These are phyloP conservation scores for Russula foetens DNA, from an alignment of 768 basidiomycete genomes.

Conservation along the genomic window DNA sequence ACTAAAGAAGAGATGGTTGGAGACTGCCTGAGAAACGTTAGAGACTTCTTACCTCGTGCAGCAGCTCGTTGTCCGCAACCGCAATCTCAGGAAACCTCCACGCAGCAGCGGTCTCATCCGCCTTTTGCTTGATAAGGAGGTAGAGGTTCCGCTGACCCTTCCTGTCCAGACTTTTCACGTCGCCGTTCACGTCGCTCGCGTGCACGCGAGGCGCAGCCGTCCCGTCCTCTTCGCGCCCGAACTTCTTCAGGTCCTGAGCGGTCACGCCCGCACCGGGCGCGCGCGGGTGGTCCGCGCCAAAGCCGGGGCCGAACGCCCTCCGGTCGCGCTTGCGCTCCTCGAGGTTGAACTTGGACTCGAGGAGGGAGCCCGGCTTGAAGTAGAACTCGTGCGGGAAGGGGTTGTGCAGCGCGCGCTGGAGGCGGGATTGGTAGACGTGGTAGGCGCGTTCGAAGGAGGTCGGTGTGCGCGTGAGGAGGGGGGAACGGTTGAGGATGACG, in stretches of 20 bases:
- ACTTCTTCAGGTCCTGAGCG: conserved; percentile 16
- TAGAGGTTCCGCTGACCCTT: conserved; percentile 82
- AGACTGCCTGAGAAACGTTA: neutral
- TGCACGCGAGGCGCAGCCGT: conserved; percentile 53
- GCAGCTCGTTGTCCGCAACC: conserved; percentile 52
- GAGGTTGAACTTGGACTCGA: conserved; percentile 70
- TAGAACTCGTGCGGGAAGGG: conserved; percentile 88
- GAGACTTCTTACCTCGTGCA: conserved; percentile 61
- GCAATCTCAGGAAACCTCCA: conserved; percentile 82
- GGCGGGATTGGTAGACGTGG: conserved; percentile 74
- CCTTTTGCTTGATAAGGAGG: conserved; percentile 54
- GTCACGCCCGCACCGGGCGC: conserved; percentile 14
- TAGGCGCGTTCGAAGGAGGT: conserved; percentile 73
- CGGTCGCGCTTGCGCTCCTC: conserved; percentile 69
- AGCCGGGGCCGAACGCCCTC: conserved; percentile 61
- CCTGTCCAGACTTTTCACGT: conserved; percentile 73
- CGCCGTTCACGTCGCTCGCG: conserved; percentile 49
- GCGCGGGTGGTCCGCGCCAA: conserved; percentile 29
- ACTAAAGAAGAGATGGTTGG: conserved; percentile 34
- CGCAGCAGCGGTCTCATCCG: conserved; percentile 37
- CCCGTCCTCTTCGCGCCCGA: conserved; percentile 48
- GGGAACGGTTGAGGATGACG: conserved; percentile 72
- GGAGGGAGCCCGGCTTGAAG: conserved; percentile 84
- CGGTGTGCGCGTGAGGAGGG: conserved; percentile 63
- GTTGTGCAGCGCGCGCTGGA: conserved; percentile 79